Evolutionary conservation across 169 alveolate species (phyloP).

Genomic region (Plasmodium fragile): DNA sequence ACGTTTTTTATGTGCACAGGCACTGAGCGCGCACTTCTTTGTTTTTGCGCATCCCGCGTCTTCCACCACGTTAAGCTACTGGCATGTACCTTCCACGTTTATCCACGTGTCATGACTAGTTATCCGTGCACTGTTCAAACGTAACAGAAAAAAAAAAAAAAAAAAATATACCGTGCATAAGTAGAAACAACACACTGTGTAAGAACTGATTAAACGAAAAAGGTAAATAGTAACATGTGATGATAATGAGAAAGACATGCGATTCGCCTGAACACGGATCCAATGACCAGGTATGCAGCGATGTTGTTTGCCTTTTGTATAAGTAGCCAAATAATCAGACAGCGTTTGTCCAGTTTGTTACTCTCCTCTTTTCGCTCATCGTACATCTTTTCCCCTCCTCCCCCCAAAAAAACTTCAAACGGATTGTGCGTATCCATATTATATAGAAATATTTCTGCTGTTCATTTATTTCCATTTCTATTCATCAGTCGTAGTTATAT

Average conservation of each 20-base stretch:
- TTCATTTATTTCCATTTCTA: neutral
- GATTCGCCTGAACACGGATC: neutral
- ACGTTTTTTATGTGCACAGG: neutral
- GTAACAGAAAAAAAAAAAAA: neutral
- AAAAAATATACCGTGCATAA: neutral
- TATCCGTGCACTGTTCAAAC: neutral
- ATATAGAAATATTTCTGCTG: neutral
- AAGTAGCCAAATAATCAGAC: neutral
- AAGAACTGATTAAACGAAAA: neutral
- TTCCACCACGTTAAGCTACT: neutral
- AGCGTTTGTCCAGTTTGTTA: neutral
- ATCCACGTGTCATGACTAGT: neutral
- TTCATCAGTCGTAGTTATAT: neutral
- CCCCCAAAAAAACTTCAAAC: neutral
- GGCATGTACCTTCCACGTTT: neutral
- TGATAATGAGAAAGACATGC: neutral
- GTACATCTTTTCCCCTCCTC: neutral
- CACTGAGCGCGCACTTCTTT: neutral
- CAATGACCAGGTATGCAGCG: neutral
- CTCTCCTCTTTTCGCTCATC: neutral
- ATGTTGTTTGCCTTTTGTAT: neutral
- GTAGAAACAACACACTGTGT: neutral
- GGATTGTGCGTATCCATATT: neutral
- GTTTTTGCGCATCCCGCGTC: neutral
- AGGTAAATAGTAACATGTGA: neutral